A percentile compares a stretch with the other conserved stretches of the same genome.
Conservation (phyloP, 768 basidiomycete genomes). For the Suillus luteus region DNA sequence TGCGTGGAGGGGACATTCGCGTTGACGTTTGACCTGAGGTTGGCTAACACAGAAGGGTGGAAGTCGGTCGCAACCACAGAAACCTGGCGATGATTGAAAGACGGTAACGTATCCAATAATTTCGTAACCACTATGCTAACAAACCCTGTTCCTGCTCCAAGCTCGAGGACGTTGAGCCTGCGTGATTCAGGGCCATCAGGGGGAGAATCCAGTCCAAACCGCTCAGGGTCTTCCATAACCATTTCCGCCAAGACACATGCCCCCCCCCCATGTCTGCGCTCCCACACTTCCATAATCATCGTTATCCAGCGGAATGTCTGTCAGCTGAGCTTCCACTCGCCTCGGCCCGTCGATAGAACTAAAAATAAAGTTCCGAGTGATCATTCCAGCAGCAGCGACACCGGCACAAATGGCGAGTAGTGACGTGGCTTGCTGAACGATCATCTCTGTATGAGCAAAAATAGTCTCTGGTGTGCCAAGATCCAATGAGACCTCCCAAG, state of each 20-base stretch:
- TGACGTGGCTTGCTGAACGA: conserved; percentile 58
- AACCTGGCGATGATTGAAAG: conserved; percentile 10
- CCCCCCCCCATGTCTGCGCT: conserved; percentile 85
- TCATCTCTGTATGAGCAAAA: conserved; percentile 29
- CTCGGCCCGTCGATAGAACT: conserved; percentile 15
- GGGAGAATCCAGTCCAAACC: conserved; percentile 44
- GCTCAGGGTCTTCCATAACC: conserved; percentile 56
- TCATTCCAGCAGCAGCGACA: conserved; percentile 58
- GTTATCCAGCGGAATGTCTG: conserved; percentile 70
- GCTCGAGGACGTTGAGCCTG: conserved; percentile 47
- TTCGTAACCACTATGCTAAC: conserved; percentile 46
- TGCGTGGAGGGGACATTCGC: conserved; percentile 33
- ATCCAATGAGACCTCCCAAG: background rate
- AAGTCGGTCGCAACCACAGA: conserved; percentile 50
- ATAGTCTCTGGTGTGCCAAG: background rate
- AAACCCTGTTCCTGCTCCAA: conserved; percentile 61
- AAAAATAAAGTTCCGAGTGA: conserved; percentile 58
- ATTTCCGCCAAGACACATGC: conserved; percentile 80
- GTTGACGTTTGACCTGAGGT: conserved; percentile 46
- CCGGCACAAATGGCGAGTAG: conserved; percentile 68
- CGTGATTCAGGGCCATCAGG: background rate
- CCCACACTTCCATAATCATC: conserved; percentile 74
- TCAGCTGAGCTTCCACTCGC: conserved; percentile 46
- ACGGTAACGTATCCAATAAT: conserved; percentile 22
- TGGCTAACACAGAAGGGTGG: conserved; percentile 48